These are phyloP conservation scores for Thraustochytrium sp. DNA, from an alignment of 352 stramenopile species.

Conservation along the genomic window DNA sequence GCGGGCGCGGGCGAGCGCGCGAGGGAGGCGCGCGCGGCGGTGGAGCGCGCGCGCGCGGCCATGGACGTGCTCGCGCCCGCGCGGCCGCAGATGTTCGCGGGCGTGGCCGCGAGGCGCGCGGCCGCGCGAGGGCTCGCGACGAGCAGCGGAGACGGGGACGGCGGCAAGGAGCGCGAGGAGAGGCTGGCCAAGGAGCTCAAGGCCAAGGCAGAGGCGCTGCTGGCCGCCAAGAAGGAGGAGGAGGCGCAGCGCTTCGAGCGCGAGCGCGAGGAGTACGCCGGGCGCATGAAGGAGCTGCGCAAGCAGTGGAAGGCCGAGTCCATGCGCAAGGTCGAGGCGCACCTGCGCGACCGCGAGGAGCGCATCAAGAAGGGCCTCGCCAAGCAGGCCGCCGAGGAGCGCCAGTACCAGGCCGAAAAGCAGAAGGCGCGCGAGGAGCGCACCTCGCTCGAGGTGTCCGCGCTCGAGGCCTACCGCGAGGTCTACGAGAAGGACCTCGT, in stretches of 20 bases:
- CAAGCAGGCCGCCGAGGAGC: conserved; percentile 46
- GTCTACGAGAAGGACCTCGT: neutral
- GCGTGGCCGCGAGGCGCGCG: too few relatives aligned
- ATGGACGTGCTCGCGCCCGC: too few relatives aligned
- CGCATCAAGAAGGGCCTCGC: conserved; percentile 52
- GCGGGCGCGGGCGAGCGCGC: too few relatives aligned
- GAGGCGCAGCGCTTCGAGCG: conserved; percentile 43
- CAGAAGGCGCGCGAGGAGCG: conserved; percentile 52
- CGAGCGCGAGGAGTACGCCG: conserved; percentile 41
- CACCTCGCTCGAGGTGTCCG: neutral
- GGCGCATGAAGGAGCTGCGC: neutral
- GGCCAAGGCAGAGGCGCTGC: conserved; percentile 60
- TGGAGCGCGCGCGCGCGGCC: too few relatives aligned
- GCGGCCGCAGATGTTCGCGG: too few relatives aligned
- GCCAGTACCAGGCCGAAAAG: conserved; percentile 48
- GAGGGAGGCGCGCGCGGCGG: too few relatives aligned
- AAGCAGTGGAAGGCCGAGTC: conserved; percentile 43
- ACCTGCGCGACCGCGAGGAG: conserved; percentile 46
- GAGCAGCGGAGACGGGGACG: neutral
- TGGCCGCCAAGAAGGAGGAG: conserved; percentile 57
- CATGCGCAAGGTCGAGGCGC: conserved; percentile 42
- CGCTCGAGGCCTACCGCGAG: neutral
- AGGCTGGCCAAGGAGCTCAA: conserved; percentile 50
- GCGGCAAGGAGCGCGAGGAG: neutral
- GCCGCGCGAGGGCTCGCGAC: too few relatives aligned